These are phyloP conservation scores for Vanrija pseudolonga DNA, from an alignment of 1,284 basidiomycete species.

Conservation along the genomic window DNA sequence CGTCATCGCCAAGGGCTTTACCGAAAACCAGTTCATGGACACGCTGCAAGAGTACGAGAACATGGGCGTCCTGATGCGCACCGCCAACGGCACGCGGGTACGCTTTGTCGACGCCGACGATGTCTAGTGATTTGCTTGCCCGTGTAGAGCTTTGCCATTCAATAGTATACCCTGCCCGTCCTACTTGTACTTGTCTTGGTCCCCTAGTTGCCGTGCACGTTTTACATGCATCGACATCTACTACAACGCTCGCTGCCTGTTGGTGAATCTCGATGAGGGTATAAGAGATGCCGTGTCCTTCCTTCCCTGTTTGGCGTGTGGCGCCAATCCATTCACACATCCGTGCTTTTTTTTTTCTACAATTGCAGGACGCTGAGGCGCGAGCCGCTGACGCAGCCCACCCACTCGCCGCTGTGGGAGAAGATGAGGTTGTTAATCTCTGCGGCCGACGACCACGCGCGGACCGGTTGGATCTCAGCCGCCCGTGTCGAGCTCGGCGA, in stretches of 20 bases:
- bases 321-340: too few species aligned
- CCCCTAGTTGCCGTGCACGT: too few species aligned
- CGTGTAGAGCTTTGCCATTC: too few species aligned
- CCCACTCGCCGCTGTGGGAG: conserved; percentile 69
- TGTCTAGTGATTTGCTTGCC: too few species aligned
- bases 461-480: conserved; percentile 64
- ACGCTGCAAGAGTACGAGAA: conserved; percentile 78
- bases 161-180: too few species aligned
- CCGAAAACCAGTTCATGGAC: conserved; percentile 81
- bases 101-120: conserved; percentile 50
- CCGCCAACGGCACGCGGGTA: conserved; percentile 71
- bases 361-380: conserved; percentile 76
- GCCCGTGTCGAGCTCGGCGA: conserved; percentile 25
- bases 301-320: too few species aligned
- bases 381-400: conserved; percentile 82
- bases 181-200: too few species aligned
- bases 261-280: too few species aligned
- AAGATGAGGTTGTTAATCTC: conserved; percentile 86
- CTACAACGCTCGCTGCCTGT: too few species aligned
- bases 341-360: conserved; percentile 36
- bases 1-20: conserved; percentile 80
- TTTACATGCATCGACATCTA: too few species aligned
- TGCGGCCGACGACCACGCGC: conserved; percentile 72
- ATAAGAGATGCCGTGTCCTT: too few species aligned
- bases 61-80: conserved; percentile 68